Evolutionary conservation across 1,139 yeast genomes (phyloP).

Genomic region (Candida gigantensis): DNA sequence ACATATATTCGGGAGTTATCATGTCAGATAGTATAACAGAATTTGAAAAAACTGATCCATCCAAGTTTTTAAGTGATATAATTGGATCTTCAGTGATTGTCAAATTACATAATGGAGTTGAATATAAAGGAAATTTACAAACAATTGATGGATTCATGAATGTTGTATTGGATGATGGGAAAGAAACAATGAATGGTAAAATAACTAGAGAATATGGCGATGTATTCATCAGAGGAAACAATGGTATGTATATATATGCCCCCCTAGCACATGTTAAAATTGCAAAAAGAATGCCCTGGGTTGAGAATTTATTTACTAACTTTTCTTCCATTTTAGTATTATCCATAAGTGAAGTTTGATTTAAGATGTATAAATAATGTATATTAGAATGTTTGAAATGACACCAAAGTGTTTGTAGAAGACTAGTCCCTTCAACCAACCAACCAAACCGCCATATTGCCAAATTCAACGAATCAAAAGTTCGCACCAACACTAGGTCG

Average conservation of each 20-base stretch:
- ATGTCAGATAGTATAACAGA: constrained; percentile 8
- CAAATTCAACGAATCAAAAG: constrained; percentile 18
- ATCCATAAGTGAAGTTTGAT: constrained; percentile 46
- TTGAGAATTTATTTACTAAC: constrained; percentile 5
- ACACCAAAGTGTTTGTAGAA: too few relatives aligned
- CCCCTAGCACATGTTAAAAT: too few relatives aligned
- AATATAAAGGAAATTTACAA: constrained; percentile 71
- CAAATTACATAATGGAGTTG: constrained; percentile 83
- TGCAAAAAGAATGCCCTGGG: background rate
- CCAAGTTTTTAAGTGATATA: constrained; percentile 77
- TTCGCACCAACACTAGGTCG: constrained; percentile 10
- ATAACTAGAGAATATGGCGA: constrained; percentile 70
- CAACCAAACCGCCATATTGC: too few relatives aligned
- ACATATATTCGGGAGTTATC: too few relatives aligned
- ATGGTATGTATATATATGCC: constrained; percentile 57
- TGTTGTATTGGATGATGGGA: constrained; percentile 77
- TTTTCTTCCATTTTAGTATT: constrained; percentile 33
- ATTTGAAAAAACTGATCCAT: constrained; percentile 52
- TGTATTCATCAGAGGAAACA: constrained; percentile 92
- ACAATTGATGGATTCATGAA: constrained; percentile 98
- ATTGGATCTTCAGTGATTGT: constrained; percentile 82
- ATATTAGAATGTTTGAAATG: constrained; percentile 9
- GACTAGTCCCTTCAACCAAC: too few relatives aligned
- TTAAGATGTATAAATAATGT: constrained; percentile 5
- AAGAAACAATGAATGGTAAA: constrained; percentile 62